Evolutionary conservation across 176 grass and related monocot species (phyloP), one percentile per base, ranked within the genome.

Genomic region (Themeda triandra): DNA sequence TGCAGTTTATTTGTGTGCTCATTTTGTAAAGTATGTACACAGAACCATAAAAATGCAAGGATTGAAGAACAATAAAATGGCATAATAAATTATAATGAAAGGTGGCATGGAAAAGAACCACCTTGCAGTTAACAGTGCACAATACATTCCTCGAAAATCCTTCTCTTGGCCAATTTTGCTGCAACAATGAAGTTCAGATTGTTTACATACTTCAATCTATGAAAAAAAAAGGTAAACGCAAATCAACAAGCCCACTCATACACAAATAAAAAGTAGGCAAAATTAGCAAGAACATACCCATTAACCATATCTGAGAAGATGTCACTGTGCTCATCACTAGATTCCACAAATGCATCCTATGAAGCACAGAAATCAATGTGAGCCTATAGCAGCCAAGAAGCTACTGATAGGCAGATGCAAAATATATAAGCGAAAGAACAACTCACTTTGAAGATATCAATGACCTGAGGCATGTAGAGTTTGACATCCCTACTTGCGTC

Each of bases 391-490:
- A 92, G 30, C 31, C 11, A 25, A 85, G 18, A 90, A 84, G 37
- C 15, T 27, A 79, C 40, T 54, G 37, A 86, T 45, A 85, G 76
- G 70, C 15, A 33, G 39, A 81, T 58, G 40, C 21, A 53, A 76
- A 75, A 69, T 72, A 82, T 68, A 75, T 69, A 39, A 56, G 25
- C 18, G 10, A 32, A 56, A 66, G 40, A 42, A 42, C 51, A 70
- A 65, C 91, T 87, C 91, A 95, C 93, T 92, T 91, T 86, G 77
- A 95, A 81, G 42, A 95, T 80, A 30, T 75, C 76, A 68, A 85
- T 83, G 59, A 85, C 36, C 62, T 84, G 84, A 77, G 74, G 49
- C 79, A 92, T 86, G 73, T 78, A 83, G 13, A 46, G 80, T 63
- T 88, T 51, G 54, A 68, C 14, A 80, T 80, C 63, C 44, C 75